A percentile compares a stretch with the other conserved stretches of the same genome.
phyloP scores from a whole-genome alignment of 106 monocot species.

The Acanthochlamys bracteata region DNA sequence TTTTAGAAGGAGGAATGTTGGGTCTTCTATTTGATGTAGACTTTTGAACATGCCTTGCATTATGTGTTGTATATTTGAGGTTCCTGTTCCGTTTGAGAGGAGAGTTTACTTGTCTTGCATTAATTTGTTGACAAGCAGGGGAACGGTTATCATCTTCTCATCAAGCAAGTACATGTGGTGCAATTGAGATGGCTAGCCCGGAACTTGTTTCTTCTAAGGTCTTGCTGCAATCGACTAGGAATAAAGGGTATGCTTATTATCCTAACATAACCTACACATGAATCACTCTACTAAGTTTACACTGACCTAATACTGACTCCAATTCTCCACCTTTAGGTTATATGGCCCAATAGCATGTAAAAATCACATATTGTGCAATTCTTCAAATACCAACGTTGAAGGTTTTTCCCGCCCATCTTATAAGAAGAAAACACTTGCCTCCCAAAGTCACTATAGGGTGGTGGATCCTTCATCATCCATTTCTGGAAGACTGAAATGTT shows the following conservation, averaged over 20 bases:
- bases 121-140: slow-evolving; percentile 18
- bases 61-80: neutral
- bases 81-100: neutral
- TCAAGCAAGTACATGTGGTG: slow-evolving; percentile 53
- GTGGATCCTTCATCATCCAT: slow-evolving; percentile 14
- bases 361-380: slow-evolving; percentile 19
- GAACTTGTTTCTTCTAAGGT: slow-evolving; percentile 18
- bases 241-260: no score
- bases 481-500: slow-evolving; percentile 11
- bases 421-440: slow-evolving; percentile 17
- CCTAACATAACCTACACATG: no score
- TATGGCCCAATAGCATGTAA: slow-evolving; percentile 20
- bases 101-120: neutral
- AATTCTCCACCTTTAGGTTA: no score
- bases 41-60: no score
- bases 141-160: slow-evolving; percentile 55
- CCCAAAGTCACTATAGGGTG: slow-evolving; percentile 20
- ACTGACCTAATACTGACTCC: no score
- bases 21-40: no score
- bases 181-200: slow-evolving; percentile 34
- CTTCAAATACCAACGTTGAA: slow-evolving; percentile 15
- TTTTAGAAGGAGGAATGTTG: no score
- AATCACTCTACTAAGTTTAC: no score
- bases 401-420: slow-evolving; percentile 13
- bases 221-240: no score